Base-by-base conservation (phyloP, 352 stramenopile species). In the Albugo candida region DNA sequence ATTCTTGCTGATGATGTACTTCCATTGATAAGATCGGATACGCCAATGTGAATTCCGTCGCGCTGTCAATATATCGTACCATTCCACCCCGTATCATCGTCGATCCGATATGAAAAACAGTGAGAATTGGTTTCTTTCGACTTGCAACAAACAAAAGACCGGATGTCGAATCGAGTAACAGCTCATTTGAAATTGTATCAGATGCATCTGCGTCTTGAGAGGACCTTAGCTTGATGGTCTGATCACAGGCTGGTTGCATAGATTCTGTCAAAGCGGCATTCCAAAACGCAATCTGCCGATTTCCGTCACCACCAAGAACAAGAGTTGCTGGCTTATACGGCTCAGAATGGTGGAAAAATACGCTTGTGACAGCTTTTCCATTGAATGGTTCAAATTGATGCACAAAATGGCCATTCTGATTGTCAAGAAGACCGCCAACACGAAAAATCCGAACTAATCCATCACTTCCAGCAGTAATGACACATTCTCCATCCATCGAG, bases 91-190 rank as follows among this genome's bases (percentile, higher is more conserved):
- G 24, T 24, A 65, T 69, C 17, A 51, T 40, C 27, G 61, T 70
- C 18, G 48, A 40, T 2, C 60, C 60, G 24, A 89, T 53, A 38
- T 89, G 77, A 12, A 89, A 60, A 3, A 76, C 67, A 50, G 79
- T 84, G 20, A 89, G 54, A 31, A 78, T 37, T 18, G 77, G 67
- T 10, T 67, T 64, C 2, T 54, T 55, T 3, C 77, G 71, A 48
- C 86, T 72, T 0, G 77, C 70, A n/a, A 89, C 71, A 54, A 85
- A 85, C 35, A 89, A 49, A 21, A 81, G 86, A 47, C 86, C 67
- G 18, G 60, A 69, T 24, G 62, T 81, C 14, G 67, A 59, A 46
- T 89, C 77, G 40, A 89, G 68, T 14, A 78, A 60, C 10, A 71
- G 66, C 45, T 86, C 77, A 41, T 82, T 63, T 34, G 20, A 21